Base-by-base conservation (phyloP, 2,329 filamentous ascomycete species). In the Phoma sp. region DNA sequence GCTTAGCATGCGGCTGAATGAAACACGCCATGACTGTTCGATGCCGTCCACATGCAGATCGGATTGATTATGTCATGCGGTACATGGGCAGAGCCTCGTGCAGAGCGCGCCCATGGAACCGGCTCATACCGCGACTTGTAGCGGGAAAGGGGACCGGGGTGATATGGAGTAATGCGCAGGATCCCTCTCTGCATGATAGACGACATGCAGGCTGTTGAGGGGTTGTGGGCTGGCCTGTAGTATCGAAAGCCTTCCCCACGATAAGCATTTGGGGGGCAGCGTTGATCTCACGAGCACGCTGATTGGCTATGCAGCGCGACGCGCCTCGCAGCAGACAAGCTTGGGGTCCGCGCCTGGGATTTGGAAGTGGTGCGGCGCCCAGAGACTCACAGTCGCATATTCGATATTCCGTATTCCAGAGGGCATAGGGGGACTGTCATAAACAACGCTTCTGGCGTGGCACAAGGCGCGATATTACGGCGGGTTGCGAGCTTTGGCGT, bases 401-500 rank as follows among this genome's bases (percentile, higher is more conserved):
- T 54, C 14, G 4, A 18, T 18, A 18, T 18, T 18, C 18, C 18
- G 18, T 44, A 46, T 24, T 18, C 22, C 10, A 25, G 14, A 40
- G 40, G 27, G 41, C 52, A 9, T 11, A 38, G 40, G 9, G 40
- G 9, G 27, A 9, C 27, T 29, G 27, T 54, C 33, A 37, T 33
- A 32, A 54, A 44, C 35, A 42, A 47, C 32, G 47, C 43, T 36
- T 41, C 44, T 56, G 47, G 47, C 32, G 47, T 59, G 58, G 57
- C 61, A 62, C 60, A 58, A 55, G 58, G 59, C 60, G 55, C 52
- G 46, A 57, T 38, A 39, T 44, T 41, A 47, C 45, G 62, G 52
- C 61, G 59, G 63, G 67, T 67, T 64, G 62, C 63, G 63, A 67
- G 65, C 62, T 60, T 52, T 48, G 54, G 57, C 62, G 63, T 67